Conservation (phyloP, 225 moss, liverwort and hornwort genomes). For the Neckera pumila region DNA sequence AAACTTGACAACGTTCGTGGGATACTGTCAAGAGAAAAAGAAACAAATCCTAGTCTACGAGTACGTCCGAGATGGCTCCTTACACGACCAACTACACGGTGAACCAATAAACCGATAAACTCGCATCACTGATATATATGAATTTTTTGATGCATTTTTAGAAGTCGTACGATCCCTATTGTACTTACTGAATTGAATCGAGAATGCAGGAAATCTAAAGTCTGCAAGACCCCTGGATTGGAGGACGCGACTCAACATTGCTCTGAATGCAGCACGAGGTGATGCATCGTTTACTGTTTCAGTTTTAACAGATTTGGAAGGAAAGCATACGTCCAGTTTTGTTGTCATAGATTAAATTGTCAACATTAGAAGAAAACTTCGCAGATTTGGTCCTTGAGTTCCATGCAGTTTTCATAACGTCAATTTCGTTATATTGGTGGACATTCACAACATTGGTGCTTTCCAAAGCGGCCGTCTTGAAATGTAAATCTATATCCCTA, state of each 20-base stretch:
- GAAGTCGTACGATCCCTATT: background rate
- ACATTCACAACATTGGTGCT: background rate
- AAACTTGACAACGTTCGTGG: conserved; percentile 16
- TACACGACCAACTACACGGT: conserved; percentile 16
- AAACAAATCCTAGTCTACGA: conserved; percentile 20
- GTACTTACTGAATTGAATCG: background rate
- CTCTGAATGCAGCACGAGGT: conserved; percentile 25
- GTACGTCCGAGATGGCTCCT: conserved; percentile 12
- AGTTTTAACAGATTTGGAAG: background rate
- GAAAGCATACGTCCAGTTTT: background rate
- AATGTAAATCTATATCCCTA: background rate
- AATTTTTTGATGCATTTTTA: background rate
- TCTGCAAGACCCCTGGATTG: background rate
- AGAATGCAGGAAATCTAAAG: background rate
- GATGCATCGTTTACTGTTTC: background rate
- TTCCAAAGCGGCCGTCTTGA: background rate
- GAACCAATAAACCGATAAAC: background rate
- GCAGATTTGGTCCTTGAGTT: background rate
- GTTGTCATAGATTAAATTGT: background rate
- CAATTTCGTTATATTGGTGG: background rate
- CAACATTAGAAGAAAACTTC: background rate
- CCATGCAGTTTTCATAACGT: background rate
- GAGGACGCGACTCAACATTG: conserved; percentile 11
- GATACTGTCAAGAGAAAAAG: conserved; percentile 10
- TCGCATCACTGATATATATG: background rate